Conservation (phyloP, 2,329 filamentous ascomycete species). For the Elsinoe ampelina region DNA sequence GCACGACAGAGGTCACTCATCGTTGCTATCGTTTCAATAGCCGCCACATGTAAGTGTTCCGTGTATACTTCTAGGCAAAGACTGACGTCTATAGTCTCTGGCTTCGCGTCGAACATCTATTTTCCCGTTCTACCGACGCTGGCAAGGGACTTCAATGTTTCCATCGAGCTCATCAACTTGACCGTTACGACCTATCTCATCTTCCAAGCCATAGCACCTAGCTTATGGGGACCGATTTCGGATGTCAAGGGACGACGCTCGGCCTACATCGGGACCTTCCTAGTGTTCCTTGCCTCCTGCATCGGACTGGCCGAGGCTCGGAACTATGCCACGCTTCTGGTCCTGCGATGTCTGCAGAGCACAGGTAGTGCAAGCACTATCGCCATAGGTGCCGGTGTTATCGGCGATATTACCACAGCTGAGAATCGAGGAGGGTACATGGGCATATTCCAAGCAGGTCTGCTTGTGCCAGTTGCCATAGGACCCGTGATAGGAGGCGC, state of each 20-base stretch:
- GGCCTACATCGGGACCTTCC: constrained; percentile 32
- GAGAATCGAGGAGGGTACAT: constrained; percentile 36
- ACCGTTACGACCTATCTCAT: constrained; percentile 40
- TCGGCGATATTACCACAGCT: constrained; percentile 35
- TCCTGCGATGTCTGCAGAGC: constrained; percentile 36
- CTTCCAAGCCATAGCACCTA: constrained; percentile 37
- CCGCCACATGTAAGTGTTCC: constrained; percentile 24
- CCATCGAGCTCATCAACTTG: constrained; percentile 30
- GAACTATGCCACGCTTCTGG: constrained; percentile 32
- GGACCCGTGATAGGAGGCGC: constrained; percentile 45
- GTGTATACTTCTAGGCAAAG: neutral
- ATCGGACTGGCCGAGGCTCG: constrained; percentile 33
- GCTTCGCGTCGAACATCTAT: constrained; percentile 40
- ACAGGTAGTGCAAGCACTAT: constrained; percentile 37
- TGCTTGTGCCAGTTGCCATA: constrained; percentile 32
- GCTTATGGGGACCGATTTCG: constrained; percentile 33
- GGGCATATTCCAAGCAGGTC: constrained; percentile 32
- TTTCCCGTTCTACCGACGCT: constrained; percentile 37
- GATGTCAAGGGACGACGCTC: constrained; percentile 34
- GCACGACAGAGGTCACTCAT: constrained; percentile 41
- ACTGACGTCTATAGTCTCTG: constrained; percentile 24
- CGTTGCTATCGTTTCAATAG: constrained; percentile 35
- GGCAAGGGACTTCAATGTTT: constrained; percentile 32
- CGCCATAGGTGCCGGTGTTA: constrained; percentile 34
- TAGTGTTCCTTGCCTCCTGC: constrained; percentile 33